Conservation (phyloP, 2,329 filamentous ascomycete genomes). For the Bimuria novae-zelandiae region DNA sequence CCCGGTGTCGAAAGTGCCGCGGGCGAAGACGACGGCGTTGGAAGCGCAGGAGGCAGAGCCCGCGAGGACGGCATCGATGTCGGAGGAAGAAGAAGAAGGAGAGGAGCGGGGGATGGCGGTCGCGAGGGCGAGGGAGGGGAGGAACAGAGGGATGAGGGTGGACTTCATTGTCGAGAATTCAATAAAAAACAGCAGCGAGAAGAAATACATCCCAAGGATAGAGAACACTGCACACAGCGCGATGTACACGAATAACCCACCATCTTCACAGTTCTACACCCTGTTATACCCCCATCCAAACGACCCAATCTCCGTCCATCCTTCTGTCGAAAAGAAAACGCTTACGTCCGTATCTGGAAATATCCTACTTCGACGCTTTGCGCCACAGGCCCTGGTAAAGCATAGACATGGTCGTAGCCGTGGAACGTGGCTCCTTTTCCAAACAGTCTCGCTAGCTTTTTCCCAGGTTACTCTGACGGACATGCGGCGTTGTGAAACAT, state of each 20-base stretch:
- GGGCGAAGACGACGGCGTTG: constrained; percentile 15
- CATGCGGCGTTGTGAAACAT: constrained; percentile 2
- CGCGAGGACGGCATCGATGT: constrained; percentile 14
- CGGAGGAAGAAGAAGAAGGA: constrained; percentile 8
- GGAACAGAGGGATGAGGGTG: background rate
- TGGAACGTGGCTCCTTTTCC: background rate
- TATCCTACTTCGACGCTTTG: no score
- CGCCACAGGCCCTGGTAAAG: background rate
- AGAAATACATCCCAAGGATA: no score
- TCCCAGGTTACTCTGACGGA: background rate
- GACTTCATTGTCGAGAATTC: background rate
- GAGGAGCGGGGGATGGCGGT: background rate
- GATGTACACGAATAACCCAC: no score
- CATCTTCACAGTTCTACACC: no score
- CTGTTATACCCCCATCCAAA: no score
- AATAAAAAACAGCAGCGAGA: background rate
- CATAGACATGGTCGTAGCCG: background rate
- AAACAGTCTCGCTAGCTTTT: background rate
- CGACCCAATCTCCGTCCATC: no score
- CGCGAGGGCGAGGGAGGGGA: background rate
- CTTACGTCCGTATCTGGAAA: no score
- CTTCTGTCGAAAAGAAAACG: no score
- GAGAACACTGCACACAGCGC: no score
- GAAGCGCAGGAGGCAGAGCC: constrained; percentile 5
- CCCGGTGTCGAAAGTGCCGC: constrained; percentile 19